phyloP scores from a whole-genome alignment of 306 rosid genomes.

The Gastrolobium villosum region DNA sequence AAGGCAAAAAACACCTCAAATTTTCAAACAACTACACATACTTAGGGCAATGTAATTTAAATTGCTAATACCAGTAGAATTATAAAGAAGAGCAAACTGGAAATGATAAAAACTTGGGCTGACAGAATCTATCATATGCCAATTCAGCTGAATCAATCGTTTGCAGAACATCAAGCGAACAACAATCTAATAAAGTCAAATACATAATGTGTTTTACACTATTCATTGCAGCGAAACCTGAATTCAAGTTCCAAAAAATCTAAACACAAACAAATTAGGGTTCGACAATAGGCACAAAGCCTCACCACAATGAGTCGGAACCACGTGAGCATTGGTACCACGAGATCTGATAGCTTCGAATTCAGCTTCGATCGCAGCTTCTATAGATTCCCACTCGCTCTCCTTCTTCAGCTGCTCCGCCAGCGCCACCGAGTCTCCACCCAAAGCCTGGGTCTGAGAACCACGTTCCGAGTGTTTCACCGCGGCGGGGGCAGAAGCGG shows the following conservation, averaged over 20 bases:
- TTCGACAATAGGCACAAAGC: slow-evolving; percentile 35
- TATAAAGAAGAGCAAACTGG: not conserved
- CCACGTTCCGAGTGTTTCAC: slow-evolving; percentile 56
- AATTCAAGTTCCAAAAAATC: not conserved
- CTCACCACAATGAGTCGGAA: slow-evolving; percentile 95
- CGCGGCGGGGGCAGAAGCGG: slow-evolving; percentile 47
- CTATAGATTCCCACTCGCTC: slow-evolving; percentile 70
- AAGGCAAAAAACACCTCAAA: not conserved
- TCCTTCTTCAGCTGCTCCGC: slow-evolving; percentile 68
- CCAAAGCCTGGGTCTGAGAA: slow-evolving; percentile 31
- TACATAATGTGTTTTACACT: slow-evolving; percentile 8
- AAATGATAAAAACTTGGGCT: slow-evolving; percentile 5
- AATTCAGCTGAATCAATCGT: slow-evolving; percentile 35
- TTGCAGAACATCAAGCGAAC: slow-evolving; percentile 13
- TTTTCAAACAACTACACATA: slow-evolving; percentile 4
- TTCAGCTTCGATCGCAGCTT: slow-evolving; percentile 75
- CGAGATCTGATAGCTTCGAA: slow-evolving; percentile 90
- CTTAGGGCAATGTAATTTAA: slow-evolving; percentile 1
- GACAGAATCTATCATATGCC: slow-evolving; percentile 35
- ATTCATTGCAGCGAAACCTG: slow-evolving; percentile 24
- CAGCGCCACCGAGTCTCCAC: slow-evolving; percentile 41
- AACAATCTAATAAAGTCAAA: not conserved
- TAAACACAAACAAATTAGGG: slow-evolving; percentile 45
- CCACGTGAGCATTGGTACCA: slow-evolving; percentile 69
- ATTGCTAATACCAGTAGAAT: not conserved